phyloP scores from a whole-genome alignment of 768 basidiomycete genomes.

The Lentinula lateritia region DNA sequence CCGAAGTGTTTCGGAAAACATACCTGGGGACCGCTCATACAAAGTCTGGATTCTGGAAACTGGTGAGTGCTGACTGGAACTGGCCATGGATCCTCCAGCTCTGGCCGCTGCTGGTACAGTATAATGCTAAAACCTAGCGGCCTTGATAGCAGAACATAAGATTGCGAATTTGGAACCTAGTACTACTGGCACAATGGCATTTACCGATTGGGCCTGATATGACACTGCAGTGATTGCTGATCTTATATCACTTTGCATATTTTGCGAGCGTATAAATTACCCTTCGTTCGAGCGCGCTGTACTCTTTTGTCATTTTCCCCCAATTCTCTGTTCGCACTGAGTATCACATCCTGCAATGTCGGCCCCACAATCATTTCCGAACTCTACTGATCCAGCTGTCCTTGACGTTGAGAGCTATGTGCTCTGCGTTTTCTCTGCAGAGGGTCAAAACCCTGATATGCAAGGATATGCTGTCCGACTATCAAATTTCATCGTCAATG shows the following conservation, averaged over 20 bases:
- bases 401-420: neutral
- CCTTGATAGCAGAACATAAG: no score
- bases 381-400: neutral
- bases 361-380: neutral
- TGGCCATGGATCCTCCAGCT: no score
- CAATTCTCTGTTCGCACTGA: neutral
- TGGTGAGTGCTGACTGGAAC: no score
- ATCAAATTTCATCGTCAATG: constrained; percentile 8
- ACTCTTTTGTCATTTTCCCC: neutral
- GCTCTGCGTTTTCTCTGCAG: neutral
- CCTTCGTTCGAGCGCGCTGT: neutral
- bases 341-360: neutral
- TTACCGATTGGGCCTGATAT: no score
- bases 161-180: no score
- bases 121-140: no score
- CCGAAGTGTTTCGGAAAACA: no score
- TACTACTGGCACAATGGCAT: no score
- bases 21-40: no score
- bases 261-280: neutral
- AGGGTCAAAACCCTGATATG: constrained; percentile 10
- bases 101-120: no score
- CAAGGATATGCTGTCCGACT: constrained; percentile 8
- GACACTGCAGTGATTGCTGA: neutral
- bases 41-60: no score
- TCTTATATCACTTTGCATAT: neutral